Percentiles rank a stretch among this genome's conserved stretches.
phyloP scores from a whole-genome alignment of 345 rosid species.

The Citrus hindsii region DNA sequence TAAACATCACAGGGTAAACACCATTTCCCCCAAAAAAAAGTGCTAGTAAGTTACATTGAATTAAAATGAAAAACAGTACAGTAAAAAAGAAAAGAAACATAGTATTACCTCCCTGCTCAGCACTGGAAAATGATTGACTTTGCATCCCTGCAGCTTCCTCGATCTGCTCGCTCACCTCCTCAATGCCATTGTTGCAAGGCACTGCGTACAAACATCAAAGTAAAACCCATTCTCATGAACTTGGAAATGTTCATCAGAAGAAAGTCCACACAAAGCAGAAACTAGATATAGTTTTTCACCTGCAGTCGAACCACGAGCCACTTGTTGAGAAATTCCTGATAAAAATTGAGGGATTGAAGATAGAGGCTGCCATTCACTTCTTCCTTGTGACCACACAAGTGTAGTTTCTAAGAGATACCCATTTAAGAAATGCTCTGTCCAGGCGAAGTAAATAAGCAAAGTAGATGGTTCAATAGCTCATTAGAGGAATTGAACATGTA shows the following conservation, averaged over 20 bases:
- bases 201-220: slow-evolving; percentile 19
- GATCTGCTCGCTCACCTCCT: slow-evolving; percentile 3
- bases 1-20: slow-evolving; percentile 26
- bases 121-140: slow-evolving; percentile 19
- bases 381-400: slow-evolving; percentile 83
- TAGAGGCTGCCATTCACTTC: slow-evolving; percentile 80
- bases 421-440: slow-evolving; percentile 79
- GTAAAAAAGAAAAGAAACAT: background rate
- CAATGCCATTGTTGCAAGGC: slow-evolving; percentile 3
- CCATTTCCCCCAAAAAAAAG: background rate
- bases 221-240: background rate
- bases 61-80: background rate
- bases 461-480: slow-evolving; percentile 39
- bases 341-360: slow-evolving; percentile 63
- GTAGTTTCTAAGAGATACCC: slow-evolving; percentile 73
- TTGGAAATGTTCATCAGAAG: background rate
- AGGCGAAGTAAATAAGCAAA: slow-evolving; percentile 47
- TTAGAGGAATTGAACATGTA: slow-evolving; percentile 42
- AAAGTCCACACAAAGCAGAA: background rate
- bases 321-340: slow-evolving; percentile 41
- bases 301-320: slow-evolving; percentile 23
- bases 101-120: slow-evolving; percentile 18
- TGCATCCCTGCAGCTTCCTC: slow-evolving; percentile 14
- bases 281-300: slow-evolving; percentile 31
- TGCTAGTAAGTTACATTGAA: background rate